A percentile compares a stretch with the other conserved stretches of the same genome.
These are phyloP conservation scores for Pachyrhizus erosus DNA, from an alignment of 306 rosid species.

Conservation along the genomic window DNA sequence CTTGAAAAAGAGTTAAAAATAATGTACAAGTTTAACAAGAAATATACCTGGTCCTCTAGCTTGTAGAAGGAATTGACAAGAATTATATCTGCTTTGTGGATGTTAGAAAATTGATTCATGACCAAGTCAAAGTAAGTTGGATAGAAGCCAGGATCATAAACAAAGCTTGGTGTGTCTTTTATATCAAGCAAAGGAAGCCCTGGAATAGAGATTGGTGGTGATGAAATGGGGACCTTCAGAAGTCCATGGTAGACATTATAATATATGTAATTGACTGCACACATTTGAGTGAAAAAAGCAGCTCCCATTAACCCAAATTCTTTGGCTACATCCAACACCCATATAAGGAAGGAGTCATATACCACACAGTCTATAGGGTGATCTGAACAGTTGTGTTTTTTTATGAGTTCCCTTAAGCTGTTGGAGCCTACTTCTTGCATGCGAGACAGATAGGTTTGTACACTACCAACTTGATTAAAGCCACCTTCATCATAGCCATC, in stretches of 20 bases:
- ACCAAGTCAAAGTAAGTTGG: conserved; percentile 62
- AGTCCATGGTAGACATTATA: conserved; percentile 51
- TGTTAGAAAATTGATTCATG: conserved; percentile 60
- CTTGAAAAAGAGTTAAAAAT: background rate
- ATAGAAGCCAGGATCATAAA: conserved; percentile 45
- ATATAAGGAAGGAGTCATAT: conserved; percentile 57
- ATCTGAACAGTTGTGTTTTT: conserved; percentile 37
- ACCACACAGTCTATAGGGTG: conserved; percentile 55
- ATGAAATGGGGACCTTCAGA: conserved; percentile 47
- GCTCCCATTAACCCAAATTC: conserved; percentile 52
- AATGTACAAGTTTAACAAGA: background rate
- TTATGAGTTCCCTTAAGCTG: conserved; percentile 54
- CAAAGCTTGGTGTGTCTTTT: conserved; percentile 61
- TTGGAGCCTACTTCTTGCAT: conserved; percentile 54
- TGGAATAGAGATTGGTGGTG: conserved; percentile 41
- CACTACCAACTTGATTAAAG: conserved; percentile 43
- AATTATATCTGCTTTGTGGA: conserved; percentile 55
- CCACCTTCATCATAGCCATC: conserved; percentile 75
- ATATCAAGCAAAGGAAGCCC: conserved; percentile 62
- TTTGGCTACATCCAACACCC: conserved; percentile 68
- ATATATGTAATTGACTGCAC: conserved; percentile 55
- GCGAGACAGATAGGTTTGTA: conserved; percentile 49
- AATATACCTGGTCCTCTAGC: conserved; percentile 62
- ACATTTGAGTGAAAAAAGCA: conserved; percentile 66
- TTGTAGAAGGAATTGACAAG: conserved; percentile 69